These are phyloP conservation scores for Mycena vulgaris DNA, from an alignment of 768 basidiomycete species.

Conservation along the genomic window DNA sequence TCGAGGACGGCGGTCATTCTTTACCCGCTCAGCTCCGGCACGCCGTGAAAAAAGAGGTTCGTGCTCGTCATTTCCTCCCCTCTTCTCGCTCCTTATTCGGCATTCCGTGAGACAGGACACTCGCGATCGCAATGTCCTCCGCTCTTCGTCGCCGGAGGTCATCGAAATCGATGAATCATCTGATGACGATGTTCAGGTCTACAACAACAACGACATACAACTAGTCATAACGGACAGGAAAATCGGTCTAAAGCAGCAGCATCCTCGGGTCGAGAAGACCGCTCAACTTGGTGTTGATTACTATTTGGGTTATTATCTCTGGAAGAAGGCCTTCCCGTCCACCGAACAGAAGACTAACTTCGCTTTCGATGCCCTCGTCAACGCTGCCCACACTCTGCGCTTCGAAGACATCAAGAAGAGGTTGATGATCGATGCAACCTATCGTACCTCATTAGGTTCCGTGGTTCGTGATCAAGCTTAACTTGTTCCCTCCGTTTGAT, in stretches of 20 bases:
- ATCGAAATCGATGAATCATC: too few species aligned
- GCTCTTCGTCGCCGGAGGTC: too few species aligned
- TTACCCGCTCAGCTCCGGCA: too few species aligned
- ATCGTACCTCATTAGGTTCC: neutral
- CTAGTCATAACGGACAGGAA: neutral
- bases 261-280: constrained; percentile 3
- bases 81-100: too few species aligned
- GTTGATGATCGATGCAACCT: neutral
- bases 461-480: neutral
- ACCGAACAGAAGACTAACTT: neutral
- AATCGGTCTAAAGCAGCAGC: constrained; percentile 1
- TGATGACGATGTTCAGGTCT: too few species aligned
- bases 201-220: too few species aligned
- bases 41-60: too few species aligned
- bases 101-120: too few species aligned
- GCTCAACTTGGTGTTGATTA: neutral
- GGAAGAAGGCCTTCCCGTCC: neutral
- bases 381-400: neutral
- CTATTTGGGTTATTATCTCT: constrained; percentile 1
- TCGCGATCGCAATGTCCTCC: too few species aligned
- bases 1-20: too few species aligned
- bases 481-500: neutral
- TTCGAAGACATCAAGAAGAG: neutral
- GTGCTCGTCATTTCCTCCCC: too few species aligned
- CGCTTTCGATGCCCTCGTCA: neutral